These are phyloP conservation scores for Pyrenophora graminea DNA, from an alignment of 2,329 filamentous ascomycete genomes.

Conservation along the genomic window DNA sequence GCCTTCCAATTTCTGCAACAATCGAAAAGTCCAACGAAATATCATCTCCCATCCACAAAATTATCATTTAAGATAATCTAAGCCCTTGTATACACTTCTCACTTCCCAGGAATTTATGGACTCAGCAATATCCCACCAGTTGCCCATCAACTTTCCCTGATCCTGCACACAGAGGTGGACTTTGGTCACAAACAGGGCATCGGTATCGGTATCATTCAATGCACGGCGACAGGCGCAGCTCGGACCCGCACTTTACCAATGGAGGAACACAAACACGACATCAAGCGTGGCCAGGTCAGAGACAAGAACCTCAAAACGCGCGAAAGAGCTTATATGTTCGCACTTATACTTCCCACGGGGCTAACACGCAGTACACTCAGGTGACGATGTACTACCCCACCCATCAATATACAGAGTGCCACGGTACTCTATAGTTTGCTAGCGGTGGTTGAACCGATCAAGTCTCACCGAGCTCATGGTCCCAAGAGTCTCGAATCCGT, in stretches of 20 bases:
- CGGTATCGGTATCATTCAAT: conserved; percentile 17
- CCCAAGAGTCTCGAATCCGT: conserved; percentile 14
- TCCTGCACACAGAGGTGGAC: conserved; percentile 15
- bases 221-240: conserved; percentile 10
- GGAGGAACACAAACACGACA: conserved; percentile 11
- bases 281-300: conserved; percentile 9
- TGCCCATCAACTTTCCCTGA: neutral
- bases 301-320: conserved; percentile 12
- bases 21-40: neutral
- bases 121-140: neutral
- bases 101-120: neutral
- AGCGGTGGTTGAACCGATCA: conserved; percentile 13
- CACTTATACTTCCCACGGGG: conserved; percentile 13
- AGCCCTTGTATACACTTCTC: neutral
- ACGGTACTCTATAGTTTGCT: conserved; percentile 11
- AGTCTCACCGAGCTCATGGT: conserved; percentile 7
- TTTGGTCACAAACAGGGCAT: conserved; percentile 8
- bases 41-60: too few species aligned
- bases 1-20: neutral
- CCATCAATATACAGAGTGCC: conserved; percentile 9
- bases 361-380: conserved; percentile 15
- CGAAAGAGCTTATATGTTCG: conserved; percentile 19
- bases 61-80: neutral
- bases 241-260: conserved; percentile 5
- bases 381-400: conserved; percentile 3